These are phyloP conservation scores for Mycena albidolilacea DNA, from an alignment of 768 basidiomycete species.

Conservation along the genomic window DNA sequence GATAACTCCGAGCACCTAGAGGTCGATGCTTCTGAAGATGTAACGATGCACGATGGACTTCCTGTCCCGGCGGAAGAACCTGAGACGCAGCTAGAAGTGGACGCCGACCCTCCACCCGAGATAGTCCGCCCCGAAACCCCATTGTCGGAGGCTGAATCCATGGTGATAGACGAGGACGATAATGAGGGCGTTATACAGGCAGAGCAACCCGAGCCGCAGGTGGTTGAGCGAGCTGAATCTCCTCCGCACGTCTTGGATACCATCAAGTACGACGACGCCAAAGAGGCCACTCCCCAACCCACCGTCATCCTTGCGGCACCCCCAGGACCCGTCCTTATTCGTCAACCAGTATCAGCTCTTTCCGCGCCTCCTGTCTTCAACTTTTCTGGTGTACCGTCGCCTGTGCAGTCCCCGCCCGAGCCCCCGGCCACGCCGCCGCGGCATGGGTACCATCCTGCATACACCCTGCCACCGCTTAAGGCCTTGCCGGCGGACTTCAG, in stretches of 20 bases:
- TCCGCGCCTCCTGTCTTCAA: constrained; percentile 48
- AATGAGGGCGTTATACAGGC: constrained; percentile 17
- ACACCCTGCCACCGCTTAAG: constrained; percentile 65
- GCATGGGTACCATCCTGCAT: constrained; percentile 55
- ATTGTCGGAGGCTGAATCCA: constrained; percentile 35
- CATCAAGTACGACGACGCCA: not conserved
- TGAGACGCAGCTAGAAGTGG: constrained; percentile 6
- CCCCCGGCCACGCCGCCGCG: constrained; percentile 39
- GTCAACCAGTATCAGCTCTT: constrained; percentile 43
- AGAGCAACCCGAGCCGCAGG: not conserved
- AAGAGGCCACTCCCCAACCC: constrained; percentile 40
- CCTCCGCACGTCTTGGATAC: not conserved
- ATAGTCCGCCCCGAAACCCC: constrained; percentile 22
- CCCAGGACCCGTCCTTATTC: constrained; percentile 48
- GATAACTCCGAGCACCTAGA: not conserved
- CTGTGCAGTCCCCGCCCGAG: constrained; percentile 28
- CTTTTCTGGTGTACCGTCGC: constrained; percentile 40
- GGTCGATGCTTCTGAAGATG: constrained; percentile 26
- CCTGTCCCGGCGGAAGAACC: constrained; percentile 15
- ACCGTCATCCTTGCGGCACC: constrained; percentile 19
- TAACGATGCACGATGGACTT: constrained; percentile 28
- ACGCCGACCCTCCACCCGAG: not conserved
- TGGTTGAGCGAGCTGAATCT: not conserved
- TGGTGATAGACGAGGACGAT: constrained; percentile 41
- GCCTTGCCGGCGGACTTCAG: constrained; percentile 64